Evolutionary conservation across 2,329 filamentous ascomycete genomes (phyloP), one percentile per base, ranked within the genome.

Genomic region (Camptophora hylomeconis): DNA sequence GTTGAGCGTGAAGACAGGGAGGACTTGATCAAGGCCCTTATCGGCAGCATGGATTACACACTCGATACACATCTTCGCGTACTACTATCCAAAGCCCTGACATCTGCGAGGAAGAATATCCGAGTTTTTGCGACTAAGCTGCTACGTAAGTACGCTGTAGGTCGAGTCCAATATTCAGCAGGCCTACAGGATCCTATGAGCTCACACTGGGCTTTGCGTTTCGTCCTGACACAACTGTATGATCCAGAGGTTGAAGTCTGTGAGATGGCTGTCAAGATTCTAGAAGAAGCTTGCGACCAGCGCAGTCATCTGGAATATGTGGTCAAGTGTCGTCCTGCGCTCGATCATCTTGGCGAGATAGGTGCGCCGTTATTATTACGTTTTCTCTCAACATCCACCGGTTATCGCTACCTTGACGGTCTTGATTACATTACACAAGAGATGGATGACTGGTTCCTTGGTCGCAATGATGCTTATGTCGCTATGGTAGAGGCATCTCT

Each of bases 401-500:
- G 89, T 27, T 98, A 98, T 49, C 86, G 95, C 53, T 98, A 98
- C 53, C 67, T 98, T 5, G 84, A 95, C 49, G 89, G 86, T 0
- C 64, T 98, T 23, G 92, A 98, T 58, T 98, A 98, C 51, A 98
- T 98, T 53, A 94, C 86, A 37, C 89, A 92, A 50, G 92, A 98
- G 53, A 98, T 98, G 89, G 89, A 98, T 44, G 92, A 98, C 56
- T 98, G 89, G 89, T 98, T 95, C 49, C 65, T 98, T 11, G 89
- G 89, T 9, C 75, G 89, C 24, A 98, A 98, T 49, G 87, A 98
- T 51, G 78, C 75, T n/a, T 98, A 98, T 43, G 89, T 98, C 28
- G 71, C 75, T 20, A 70, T 95, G 21, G 87, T 98, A 21, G 89
- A 98, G 54, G 89, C 92, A n/a, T 92, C 86, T 31, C 66, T 98